These are phyloP conservation scores for Ogataea philodendri DNA, from an alignment of 805 yeast species.

Conservation along the genomic window DNA sequence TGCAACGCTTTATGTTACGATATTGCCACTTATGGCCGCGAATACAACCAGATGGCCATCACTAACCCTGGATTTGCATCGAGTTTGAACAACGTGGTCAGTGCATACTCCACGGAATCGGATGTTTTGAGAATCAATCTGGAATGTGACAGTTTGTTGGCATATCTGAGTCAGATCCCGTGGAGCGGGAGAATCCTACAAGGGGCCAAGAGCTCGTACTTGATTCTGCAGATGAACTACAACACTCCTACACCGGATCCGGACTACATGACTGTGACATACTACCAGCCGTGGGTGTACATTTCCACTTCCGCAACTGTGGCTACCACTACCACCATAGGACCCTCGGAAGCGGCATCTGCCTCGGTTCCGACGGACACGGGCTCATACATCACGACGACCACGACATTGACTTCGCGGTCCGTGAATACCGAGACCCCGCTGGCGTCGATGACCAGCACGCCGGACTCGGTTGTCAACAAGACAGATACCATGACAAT, in stretches of 20 bases:
- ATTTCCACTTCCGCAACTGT: slow-evolving; percentile 2
- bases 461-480: slow-evolving; percentile 3
- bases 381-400: slow-evolving; percentile 2
- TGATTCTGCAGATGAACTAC: slow-evolving; percentile 6
- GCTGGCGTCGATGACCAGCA: slow-evolving; percentile 2
- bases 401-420: slow-evolving; percentile 6
- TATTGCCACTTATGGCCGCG: slow-evolving; percentile 8
- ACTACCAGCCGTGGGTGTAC: slow-evolving; percentile 12
- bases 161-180: slow-evolving; percentile 6
- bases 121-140: slow-evolving; percentile 4
- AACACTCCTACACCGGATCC: slow-evolving; percentile 3
- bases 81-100: slow-evolving; percentile 4
- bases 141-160: slow-evolving; percentile 9
- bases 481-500: slow-evolving; percentile 4
- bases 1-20: slow-evolving; percentile 14
- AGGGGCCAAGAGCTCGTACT: slow-evolving; percentile 11
- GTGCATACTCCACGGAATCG: slow-evolving; percentile 6
- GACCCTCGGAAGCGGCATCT: slow-evolving; percentile 2
- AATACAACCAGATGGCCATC: slow-evolving; percentile 10
- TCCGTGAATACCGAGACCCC: slow-evolving; percentile 6
- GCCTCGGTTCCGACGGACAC: slow-evolving; percentile 5
- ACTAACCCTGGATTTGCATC: slow-evolving; percentile 10
- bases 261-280: slow-evolving; percentile 7
- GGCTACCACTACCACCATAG: background rate
- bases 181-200: slow-evolving; percentile 10